These are phyloP conservation scores for Oryza australiensis DNA, from an alignment of 176 grass and related monocot genomes.

Conservation along the genomic window DNA sequence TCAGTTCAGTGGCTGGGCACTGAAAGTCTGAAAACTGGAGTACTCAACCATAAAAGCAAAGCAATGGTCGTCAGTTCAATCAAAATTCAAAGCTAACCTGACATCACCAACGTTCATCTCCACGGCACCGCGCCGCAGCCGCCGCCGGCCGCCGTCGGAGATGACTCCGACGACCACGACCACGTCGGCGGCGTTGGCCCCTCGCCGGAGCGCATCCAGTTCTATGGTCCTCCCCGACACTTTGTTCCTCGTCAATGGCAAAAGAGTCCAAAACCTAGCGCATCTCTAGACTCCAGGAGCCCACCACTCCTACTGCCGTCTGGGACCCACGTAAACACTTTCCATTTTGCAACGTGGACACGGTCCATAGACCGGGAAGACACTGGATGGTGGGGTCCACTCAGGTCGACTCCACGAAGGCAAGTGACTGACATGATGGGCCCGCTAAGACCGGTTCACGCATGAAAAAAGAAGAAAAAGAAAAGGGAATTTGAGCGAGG, in stretches of 20 bases:
- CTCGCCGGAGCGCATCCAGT: neutral
- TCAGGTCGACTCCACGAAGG: fast-evolving
- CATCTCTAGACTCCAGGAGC: neutral
- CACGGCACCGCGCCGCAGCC: too few species aligned
- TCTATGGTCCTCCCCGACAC: conserved; percentile 8
- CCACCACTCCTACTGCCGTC: fast-evolving
- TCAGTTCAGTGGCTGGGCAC: neutral
- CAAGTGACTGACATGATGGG: neutral
- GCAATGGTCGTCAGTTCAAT: too few species aligned
- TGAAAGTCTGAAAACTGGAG: too few species aligned
- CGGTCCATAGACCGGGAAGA: neutral
- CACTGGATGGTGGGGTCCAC: neutral
- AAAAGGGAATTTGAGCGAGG: neutral
- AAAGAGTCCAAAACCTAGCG: neutral
- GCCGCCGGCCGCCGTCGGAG: neutral
- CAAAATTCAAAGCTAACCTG: too few species aligned
- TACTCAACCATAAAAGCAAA: neutral
- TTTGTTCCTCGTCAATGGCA: neutral
- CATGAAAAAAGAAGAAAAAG: neutral
- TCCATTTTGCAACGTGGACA: too few species aligned
- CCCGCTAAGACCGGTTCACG: neutral
- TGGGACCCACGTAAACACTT: neutral
- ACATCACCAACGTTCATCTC: neutral
- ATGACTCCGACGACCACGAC: neutral
- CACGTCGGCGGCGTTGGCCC: neutral